Evolutionary conservation across 805 yeast species (phyloP), one percentile per base, ranked within the genome.

Genomic region (Kodamaea nitidulidarum): DNA sequence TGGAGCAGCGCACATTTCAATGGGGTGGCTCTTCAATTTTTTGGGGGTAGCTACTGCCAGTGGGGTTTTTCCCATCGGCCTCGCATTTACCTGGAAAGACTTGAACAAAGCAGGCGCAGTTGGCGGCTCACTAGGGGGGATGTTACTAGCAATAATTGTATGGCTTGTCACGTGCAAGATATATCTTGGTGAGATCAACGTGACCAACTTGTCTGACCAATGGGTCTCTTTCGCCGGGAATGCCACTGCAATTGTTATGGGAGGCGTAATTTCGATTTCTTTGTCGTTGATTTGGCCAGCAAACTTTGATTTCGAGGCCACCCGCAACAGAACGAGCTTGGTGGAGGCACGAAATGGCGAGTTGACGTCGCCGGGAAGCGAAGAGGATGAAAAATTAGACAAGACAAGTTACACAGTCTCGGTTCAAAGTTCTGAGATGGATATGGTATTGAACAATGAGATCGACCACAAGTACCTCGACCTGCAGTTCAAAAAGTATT

Each of bases 161-260:
- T 68, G 73, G 74, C 43, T 68, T 10, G 61, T 59, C 5, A 59
- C 65, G 17, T 62, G 68, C 47, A 57, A 61, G 25, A 54, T 51
- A 10, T 51, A 60, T 38, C 46, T 50, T 41, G 73, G 72, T 15
- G 56, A 48, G n/a, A 58, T 69, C 33, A 60, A 42, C 32, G 66
- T 66, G 20, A 52, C 44, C 16, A 60, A 56, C 34, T 48, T 70
- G 27, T 52, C 63, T 16, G 44, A 58, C 29, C 55, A 59, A 18
- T 62, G 67, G 63, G 74, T 67, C 32, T 65, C 73, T 2, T 66
- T 67, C 44, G 56, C 69, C 11, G 74, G 73, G 21, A 67, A 62
- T 41, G 57, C 61, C 5, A 51, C 64, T 7, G 65, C 73, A 11
- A 50, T 66, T 26, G 49, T 57, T 4, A 46, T 63, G 38, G 66